phyloP scores from a whole-genome alignment of 805 yeast genomes.

The Suhomyces canberraensis region DNA sequence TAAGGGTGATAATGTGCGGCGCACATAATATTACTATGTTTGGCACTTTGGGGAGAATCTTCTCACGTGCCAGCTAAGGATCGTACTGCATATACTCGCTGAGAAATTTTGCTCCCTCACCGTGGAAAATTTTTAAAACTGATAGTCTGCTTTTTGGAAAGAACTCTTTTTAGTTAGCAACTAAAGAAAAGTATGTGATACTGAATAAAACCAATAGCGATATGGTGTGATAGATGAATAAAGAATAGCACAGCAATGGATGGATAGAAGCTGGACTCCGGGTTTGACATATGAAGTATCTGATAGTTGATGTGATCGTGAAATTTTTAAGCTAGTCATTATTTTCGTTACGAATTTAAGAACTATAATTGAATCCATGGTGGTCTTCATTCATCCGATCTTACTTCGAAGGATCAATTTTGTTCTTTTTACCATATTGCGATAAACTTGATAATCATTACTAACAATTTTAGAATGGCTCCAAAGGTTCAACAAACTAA shows the following conservation, averaged over 20 bases:
- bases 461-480: conserved; percentile 67
- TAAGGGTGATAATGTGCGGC: too few species aligned
- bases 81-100: conserved; percentile 2
- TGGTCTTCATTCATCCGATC: too few species aligned
- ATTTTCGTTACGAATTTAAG: too few species aligned
- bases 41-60: not conserved
- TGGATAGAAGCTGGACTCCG: not conserved
- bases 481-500: conserved; percentile 98
- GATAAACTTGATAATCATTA: too few species aligned
- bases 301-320: too few species aligned
- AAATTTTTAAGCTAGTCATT: too few species aligned
- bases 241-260: not conserved
- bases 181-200: conserved; percentile 29
- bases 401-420: too few species aligned
- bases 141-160: conserved; percentile 1
- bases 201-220: too few species aligned
- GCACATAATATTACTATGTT: not conserved
- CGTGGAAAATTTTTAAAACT: conserved; percentile 13
- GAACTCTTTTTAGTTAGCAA: conserved; percentile 18
- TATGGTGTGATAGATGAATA: not conserved
- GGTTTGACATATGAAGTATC: too few species aligned
- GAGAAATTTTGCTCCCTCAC: conserved; percentile 1
- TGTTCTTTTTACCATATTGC: too few species aligned
- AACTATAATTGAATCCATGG: too few species aligned
- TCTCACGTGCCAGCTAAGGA: not conserved